Conservation (phyloP, 2,329 filamentous ascomycete genomes). For the Aspergillus quadrilineatus region DNA sequence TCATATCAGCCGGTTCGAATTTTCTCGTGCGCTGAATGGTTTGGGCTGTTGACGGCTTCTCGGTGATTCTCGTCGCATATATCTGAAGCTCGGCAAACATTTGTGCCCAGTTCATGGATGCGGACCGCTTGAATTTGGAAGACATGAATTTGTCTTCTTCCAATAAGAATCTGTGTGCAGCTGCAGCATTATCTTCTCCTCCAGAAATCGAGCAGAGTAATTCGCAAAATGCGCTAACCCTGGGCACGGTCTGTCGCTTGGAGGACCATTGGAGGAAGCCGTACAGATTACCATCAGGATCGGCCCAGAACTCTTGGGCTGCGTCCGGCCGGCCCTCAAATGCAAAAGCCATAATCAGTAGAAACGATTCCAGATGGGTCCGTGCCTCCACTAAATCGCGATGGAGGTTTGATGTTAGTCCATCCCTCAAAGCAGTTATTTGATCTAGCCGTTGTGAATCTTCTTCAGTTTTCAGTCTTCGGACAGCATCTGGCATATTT, state of each 20-base stretch:
- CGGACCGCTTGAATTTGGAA: conserved; percentile 75
- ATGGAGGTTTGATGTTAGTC: conserved; percentile 41
- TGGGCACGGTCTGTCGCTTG: conserved; percentile 87
- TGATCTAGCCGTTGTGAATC: conserved; percentile 68
- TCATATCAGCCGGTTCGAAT: conserved; percentile 65
- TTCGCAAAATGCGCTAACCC: conserved; percentile 94
- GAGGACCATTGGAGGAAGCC: conserved; percentile 98
- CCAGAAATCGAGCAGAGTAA: conserved; percentile 87
- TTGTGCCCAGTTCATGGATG: conserved; percentile 87
- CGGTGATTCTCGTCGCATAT: conserved; percentile 75
- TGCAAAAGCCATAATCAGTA: conserved; percentile 87
- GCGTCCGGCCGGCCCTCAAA: conserved; percentile 84
- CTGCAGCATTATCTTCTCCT: conserved; percentile 76
- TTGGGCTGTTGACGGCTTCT: conserved; percentile 63
- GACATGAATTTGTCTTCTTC: conserved; percentile 76
- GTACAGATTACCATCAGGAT: conserved; percentile 87
- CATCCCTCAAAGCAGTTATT: conserved; percentile 47
- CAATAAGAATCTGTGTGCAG: conserved; percentile 83
- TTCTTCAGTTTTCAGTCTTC: conserved; percentile 81
- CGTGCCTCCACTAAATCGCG: conserved; percentile 43
- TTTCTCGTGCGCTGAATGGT: conserved; percentile 60
- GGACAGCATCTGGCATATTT: conserved; percentile 88
- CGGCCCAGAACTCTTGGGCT: conserved; percentile 85
- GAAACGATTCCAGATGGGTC: conserved; percentile 78
- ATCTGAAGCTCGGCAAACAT: conserved; percentile 88